Evolutionary conservation across 768 basidiomycete genomes (phyloP), one percentile per base, ranked within the genome.

Genomic region (Pisolithus microcarpus): DNA sequence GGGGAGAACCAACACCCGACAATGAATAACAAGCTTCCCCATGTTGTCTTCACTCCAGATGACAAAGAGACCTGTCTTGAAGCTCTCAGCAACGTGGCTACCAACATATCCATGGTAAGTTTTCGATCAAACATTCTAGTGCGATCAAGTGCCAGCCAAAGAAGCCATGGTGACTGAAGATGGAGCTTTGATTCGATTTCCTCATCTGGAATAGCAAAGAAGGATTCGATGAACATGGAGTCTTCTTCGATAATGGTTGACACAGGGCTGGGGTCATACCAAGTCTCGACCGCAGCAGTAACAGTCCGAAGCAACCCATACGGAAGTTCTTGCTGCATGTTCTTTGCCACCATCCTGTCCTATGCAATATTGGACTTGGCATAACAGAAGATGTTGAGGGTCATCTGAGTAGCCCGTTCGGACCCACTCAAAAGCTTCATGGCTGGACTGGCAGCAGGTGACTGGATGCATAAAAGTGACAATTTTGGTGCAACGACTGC

Each of bases 371-470:
- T 79, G 0, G 84, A 77, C 18, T 85, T 95, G 54, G 96, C 95
- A 66, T 97, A 98, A 71, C 98, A 96, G 89, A 98, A 99, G 0
- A 94, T 98, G 69, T 99, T 99, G 52, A 99, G 70, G 6, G 95
- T 98, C 96, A 99, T 98, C 72, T 99, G 96, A 0, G 96, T 99
- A 5, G 96, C 96, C 0, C 95, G 96, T 74, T 98, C 96, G 68
- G 0, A 97, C 91, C 96, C 96, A 98, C 62, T 97, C 93, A 64
- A 96, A 24, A 2, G 5, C 23, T 24, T n/a, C n/a, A n/a, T 24
- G 5, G 23, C 3, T 24, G 23, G 23, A 24, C 3, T 24, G 23
- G 23, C 5, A 5, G 23, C 23, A 24, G 23, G 23, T 24, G 23
- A 24, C 23, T 24, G n/a, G n/a, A n/a, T n/a, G n/a, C n/a, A n/a